Percentiles rank a stretch among this genome's conserved stretches.
Evolutionary conservation across 2,329 filamentous ascomycete species (phyloP).

Genomic region (Whalleya microplaca): DNA sequence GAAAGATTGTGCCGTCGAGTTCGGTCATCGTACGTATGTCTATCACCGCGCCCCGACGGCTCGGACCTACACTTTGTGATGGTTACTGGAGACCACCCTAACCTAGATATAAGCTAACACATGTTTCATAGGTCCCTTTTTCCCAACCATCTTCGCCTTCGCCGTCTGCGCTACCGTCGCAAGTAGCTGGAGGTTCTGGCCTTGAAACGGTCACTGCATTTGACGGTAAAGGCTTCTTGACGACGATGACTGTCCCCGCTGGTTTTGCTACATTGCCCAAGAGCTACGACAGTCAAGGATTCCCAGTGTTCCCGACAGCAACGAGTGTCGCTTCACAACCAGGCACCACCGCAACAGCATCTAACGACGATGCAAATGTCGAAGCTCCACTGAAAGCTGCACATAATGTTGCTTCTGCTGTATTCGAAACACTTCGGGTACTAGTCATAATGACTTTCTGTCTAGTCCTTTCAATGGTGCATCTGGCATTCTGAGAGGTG

Average conservation of each 20-base stretch:
- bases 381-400: background rate
- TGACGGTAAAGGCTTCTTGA: constrained; percentile 54
- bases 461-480: background rate
- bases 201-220: constrained; percentile 51
- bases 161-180: constrained; percentile 50
- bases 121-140: constrained; percentile 38
- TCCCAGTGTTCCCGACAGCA: constrained; percentile 41
- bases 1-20: constrained; percentile 77
- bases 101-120: constrained; percentile 29
- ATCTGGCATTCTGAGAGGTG: background rate
- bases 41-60: constrained; percentile 19
- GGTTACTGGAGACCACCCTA: background rate
- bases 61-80: constrained; percentile 17
- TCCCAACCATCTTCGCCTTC: constrained; percentile 53
- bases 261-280: constrained; percentile 41
- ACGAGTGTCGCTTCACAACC: background rate
- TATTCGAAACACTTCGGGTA: no score
- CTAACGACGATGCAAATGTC: background rate
- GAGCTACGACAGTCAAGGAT: constrained; percentile 50
- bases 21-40: constrained; percentile 60
- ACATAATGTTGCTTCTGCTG: background rate
- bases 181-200: constrained; percentile 40
- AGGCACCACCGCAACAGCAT: background rate
- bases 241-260: constrained; percentile 44
- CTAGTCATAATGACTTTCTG: background rate